Base-by-base conservation (phyloP, 352 stramenopile species). In the Phytophthora sojae region DNA sequence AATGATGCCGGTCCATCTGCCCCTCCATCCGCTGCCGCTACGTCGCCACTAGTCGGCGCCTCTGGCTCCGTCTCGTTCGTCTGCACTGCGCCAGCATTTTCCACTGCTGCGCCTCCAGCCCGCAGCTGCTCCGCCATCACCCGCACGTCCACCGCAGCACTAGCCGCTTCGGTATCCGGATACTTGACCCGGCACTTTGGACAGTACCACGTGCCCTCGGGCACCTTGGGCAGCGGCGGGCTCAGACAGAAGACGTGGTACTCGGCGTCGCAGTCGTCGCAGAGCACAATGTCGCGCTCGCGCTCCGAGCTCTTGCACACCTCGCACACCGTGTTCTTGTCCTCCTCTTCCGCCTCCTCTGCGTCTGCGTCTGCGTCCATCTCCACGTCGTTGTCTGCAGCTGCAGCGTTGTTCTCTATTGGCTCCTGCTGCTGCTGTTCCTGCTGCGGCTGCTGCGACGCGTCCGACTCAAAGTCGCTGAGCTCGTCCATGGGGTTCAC, bases 401-500 rank as follows among this genome's bases (percentile, higher is more conserved):
- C 7, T 62, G 52, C 32, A 39, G 8, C 32, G 32, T 39, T 14
- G 32, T 39, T 14, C 32, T 44, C 23, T 68, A 2, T 6, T 51
- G 32, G 25, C 7, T 56, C 47, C 17, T 49, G 37, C 19, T 68
- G 21, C 3, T 21, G 55, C 25, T 57, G 49, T 4, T 64, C 23
- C 42, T 32, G 32, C 23, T 63, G 1, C 6, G 26, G 49, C 39
- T 21, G 61, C 47, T 67, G 52, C n/a, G 57, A 51, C 44, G 57
- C 12, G 7, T 75, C 71, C 30, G 53, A 55, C 67, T 90, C 85
- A 74, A 92, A 83, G 61, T 90, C 82, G 29, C 74, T 85, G 14
- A 92, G 71, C 54, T 86, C 82, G 53, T 92, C 81, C 75, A 87
- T 88, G 9, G 82, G 82, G 63, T 92, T 79, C 19, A 92, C 67